Base-by-base conservation (phyloP, 2,329 filamentous ascomycete genomes). In the Cladosporium austrohemisphaericum region DNA sequence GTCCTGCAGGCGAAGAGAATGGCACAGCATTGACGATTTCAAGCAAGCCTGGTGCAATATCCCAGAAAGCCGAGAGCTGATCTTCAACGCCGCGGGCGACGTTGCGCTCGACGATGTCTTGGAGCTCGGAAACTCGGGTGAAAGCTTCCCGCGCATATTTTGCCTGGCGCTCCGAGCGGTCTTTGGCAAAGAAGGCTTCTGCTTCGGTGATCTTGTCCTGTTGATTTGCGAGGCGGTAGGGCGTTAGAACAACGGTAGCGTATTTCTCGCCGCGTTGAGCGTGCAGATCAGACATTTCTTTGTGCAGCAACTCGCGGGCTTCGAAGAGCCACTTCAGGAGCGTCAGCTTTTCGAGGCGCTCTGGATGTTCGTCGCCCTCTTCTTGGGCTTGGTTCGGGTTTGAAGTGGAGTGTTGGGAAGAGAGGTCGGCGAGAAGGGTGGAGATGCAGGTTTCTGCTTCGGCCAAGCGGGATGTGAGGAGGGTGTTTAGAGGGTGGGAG, bases 281-380 rank as follows among this genome's bases (percentile, higher is more conserved):
- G 26, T 95, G 79, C 9, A 97, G 73, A 59, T 94, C 87, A 63
- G 89, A 95, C 46, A 92, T 80, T 60, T 89, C 86, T 35, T 88
- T 84, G 70, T 97, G 85, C 7, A 97, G 76, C 38, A 80, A 78
- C 69, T 98, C 93, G n/a, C 91, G 84, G 1, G 87, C 86, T 66
- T 98, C 93, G 60, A 96, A 97, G 7, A 97, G 83, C 91, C 93
- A 97, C 63, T 97, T 98, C 11, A 97, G 76, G 40, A 96, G 79
- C 0, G 92, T 97, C 10, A 98, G 76, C 69, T 95, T 95, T 68
- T 98, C 93, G 2, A 97, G 75, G 0, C 97, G 77, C 68, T 98
- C 93, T 0, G 93, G 93, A 64, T 91, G 84, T 66, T 96, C 92
- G 59, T 97, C 92, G 14, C 93, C 92, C 70, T 96, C 92, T 67